Conservation (phyloP, 2,329 filamentous ascomycete species). For the Ustulina deusta region DNA sequence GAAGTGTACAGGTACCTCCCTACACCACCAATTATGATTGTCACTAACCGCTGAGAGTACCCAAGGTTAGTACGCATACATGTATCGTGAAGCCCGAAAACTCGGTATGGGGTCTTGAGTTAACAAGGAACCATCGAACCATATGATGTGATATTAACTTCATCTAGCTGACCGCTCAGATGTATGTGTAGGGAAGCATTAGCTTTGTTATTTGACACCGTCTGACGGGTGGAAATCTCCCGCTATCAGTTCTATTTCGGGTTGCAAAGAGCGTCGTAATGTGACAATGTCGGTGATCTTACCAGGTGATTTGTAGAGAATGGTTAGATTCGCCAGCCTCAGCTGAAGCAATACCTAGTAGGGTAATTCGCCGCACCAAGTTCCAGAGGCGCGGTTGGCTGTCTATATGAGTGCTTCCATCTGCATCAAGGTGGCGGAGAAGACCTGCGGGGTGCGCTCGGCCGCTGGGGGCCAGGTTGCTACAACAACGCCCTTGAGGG, state of each 20-base stretch:
- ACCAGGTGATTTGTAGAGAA: not conserved
- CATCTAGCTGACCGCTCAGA: conserved; percentile 16
- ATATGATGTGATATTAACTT: conserved; percentile 1
- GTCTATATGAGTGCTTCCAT: not conserved
- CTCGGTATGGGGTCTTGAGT: not conserved
- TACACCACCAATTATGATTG: not conserved
- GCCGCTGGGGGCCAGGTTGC: not conserved
- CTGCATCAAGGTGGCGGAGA: conserved; percentile 10
- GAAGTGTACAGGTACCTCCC: not conserved
- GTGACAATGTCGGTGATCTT: not conserved
- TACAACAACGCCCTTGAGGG: not conserved
- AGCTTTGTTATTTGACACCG: not conserved
- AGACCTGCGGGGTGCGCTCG: not conserved
- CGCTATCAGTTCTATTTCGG: not conserved
- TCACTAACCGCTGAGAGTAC: not conserved
- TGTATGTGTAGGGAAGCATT: not conserved
- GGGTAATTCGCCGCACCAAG: not conserved
- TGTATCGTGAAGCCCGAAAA: conserved; percentile 3
- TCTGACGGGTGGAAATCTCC: not conserved
- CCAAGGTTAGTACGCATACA: not conserved
- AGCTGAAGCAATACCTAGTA: not conserved
- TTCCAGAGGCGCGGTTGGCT: not conserved
- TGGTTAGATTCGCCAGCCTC: not conserved
- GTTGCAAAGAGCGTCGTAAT: not conserved
- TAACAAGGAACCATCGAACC: conserved; percentile 12